Evolutionary conservation across 768 basidiomycete genomes (phyloP), one percentile per base, ranked within the genome.

Genomic region (Terana coerulea): DNA sequence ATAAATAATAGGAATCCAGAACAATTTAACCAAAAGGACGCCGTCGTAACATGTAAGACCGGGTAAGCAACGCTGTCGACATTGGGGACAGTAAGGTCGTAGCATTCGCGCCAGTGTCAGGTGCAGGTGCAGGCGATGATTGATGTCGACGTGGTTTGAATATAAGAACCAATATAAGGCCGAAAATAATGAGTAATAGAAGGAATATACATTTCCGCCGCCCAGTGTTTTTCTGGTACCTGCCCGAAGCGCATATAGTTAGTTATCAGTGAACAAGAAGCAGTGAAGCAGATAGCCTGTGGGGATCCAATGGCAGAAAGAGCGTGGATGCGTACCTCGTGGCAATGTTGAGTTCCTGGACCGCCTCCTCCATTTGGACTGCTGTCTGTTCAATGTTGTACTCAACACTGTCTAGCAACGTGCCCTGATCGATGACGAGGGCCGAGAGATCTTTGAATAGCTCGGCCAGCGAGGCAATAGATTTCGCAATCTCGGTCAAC

Each of bases 391-490:
- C 93, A 47, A 99, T 89, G 66, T 99, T 99, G 71, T 92, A 99
- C 69, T 99, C 97, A 50, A 98, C 80, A 31, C 91, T 93, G 69
- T 98, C 97, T 49, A 98, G 77, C 28, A 99, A 79, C 25, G 95
- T 98, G 25, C 97, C 97, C 64, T 99, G 97, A 70, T 98, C 97
- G 56, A 98, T 98, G 53, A 99, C 92, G 49, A 99, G 81, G 30
- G 79, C 79, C 12, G 88, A 89, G 40, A 99, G 76, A 65, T 99
- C 97, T 62, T 95, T 93, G 79, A 99, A 99, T 45, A 99, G 78
- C 62, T 95, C 95, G 1, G 95, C 95, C 25, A 99, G 78, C 37
- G 83, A 81, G 35, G 88, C 81, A 59, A 99, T 99, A 19, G 88
- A 93, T 59, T 88, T 85, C 2, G 95, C 94, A 55, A 99, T 92